Evolutionary conservation across 352 stramenopile genomes (phyloP).

Genomic region (Pythium folliculosum): DNA sequence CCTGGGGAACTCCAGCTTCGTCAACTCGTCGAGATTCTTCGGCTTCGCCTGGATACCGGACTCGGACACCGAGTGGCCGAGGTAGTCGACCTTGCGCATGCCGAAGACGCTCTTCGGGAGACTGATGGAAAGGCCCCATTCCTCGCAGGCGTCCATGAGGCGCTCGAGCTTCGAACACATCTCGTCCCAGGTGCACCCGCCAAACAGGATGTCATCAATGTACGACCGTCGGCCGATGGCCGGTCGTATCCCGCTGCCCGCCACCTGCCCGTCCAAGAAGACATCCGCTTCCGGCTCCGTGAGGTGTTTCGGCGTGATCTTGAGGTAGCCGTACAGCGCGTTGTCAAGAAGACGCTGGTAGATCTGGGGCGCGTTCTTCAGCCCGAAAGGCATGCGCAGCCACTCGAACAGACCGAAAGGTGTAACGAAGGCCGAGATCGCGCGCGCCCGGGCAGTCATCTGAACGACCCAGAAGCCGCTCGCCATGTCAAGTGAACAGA

Average conservation of each 20-base stretch:
- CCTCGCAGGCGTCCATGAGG: slow-evolving; percentile 15
- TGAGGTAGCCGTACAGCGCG: neutral
- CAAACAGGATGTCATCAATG: slow-evolving; percentile 32
- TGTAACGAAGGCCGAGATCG: slow-evolving; percentile 27
- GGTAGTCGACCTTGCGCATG: slow-evolving; percentile 21
- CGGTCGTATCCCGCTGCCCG: neutral
- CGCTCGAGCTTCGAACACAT: slow-evolving; percentile 24
- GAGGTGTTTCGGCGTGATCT: neutral
- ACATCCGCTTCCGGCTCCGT: slow-evolving; percentile 11
- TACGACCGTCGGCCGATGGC: slow-evolving; percentile 24
- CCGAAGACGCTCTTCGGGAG: slow-evolving; percentile 26
- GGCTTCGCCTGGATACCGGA: slow-evolving; percentile 19
- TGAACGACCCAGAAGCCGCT: slow-evolving; percentile 25
- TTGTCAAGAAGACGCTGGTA: slow-evolving; percentile 30
- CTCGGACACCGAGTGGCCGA: slow-evolving; percentile 11
- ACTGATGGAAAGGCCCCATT: slow-evolving; percentile 30
- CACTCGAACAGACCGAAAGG: too few species aligned
- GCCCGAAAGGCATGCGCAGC: too few species aligned
- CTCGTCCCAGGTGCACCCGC: neutral
- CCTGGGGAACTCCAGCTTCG: slow-evolving; percentile 7
- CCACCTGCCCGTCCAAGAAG: slow-evolving; percentile 5
- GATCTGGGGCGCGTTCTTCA: slow-evolving; percentile 12
- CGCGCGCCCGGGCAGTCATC: slow-evolving; percentile 23
- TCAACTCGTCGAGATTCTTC: slow-evolving; percentile 23
- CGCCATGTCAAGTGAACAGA: slow-evolving; percentile 31